Evolutionary conservation across 2,329 filamentous ascomycete genomes (phyloP), one percentile per base, ranked within the genome.

Genomic region (Talaromyces funiculosus): DNA sequence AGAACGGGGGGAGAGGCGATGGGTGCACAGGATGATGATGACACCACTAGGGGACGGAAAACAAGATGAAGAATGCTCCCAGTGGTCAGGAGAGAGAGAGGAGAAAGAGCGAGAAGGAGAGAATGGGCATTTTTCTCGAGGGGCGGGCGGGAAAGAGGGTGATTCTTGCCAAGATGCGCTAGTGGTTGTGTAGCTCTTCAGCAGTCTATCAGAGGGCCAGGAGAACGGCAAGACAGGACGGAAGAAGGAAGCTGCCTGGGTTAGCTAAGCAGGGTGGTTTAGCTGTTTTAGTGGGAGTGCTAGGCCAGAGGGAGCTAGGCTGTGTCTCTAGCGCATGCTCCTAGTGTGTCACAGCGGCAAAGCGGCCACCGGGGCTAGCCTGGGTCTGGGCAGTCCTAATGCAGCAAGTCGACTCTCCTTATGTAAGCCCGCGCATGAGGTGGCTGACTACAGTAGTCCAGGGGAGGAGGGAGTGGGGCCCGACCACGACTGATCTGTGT

Each of bases 141-240:
- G 69, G 69, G 68, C 67, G 68, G 68, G 65, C 64, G 68, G 65
- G 65, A 54, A 54, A 66, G 66, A 69, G 64, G 64, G 69, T 60
- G 67, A 71, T 64, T 65, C 62, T 64, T 68, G 70, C 70, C 69
- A 71, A 71, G 69, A 26, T 53, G 61, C 67, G 68, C 70, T 72
- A 72, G 70, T 72, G 70, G 70, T 71, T 71, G 69, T 67, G 70
- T 62, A 72, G 65, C 68, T 61, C 35, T 14, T 24, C 22, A 47
- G 40, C 31, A 38, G 20, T 29, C 4, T n/a, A n/a, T n/a, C n/a
- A n/a, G n/a, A 38, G 18, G 22, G 42, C 22, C 12, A 26, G 37
- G 1, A n/a, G n/a, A n/a, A n/a, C 6, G 18, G 22, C 42, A 26
- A 26, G 31, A 29, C 20, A 24, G 22, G 51, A 38, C 31, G 51